Base-by-base conservation (phyloP, 1,139 yeast species). In the Protomyces lactucae-debilis region DNA sequence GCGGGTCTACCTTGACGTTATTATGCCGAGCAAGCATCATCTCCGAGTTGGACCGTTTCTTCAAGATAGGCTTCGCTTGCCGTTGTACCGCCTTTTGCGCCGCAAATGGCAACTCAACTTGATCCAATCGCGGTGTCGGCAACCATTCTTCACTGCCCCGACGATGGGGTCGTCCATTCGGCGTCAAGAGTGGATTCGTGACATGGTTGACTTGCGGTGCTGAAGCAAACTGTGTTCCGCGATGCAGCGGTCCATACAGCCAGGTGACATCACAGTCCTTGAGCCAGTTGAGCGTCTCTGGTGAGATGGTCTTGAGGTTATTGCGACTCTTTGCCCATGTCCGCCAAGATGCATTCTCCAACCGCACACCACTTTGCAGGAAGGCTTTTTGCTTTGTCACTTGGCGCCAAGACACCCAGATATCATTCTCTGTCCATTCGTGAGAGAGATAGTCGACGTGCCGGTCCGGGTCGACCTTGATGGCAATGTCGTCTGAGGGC, bases 381-480 rank as follows among this genome's bases (percentile, higher is more conserved):
- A 77, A 79, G 61, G 88, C 87, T 63, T 96, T 83, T 71, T 88
- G 86, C 68, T 85, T 78, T 56, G 90, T 92, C 67, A 93, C 88
- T 74, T 93, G 93, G 69, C 97, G 81, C 99, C 99, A 93, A 46
- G 96, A 89, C 70, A 88, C 88, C 14, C 96, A 88, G 51, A 93
- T 89, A 74, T 93, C 99, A 3, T 85, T 79, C 69, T 92, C 98
- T 71, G 90, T 90, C 99, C 99, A 93, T 73, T 93, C 83, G 73
- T 93, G 97, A 3, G 97, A 88, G 55, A 93, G 80, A 75, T 93
- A 93, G 77, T 93, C 99, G 16, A 93, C 99, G 73, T 92, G 97
- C 61, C 86, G 82, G 57, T 87, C 83, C 4, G 98, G 97, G 72
- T 88, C 95, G 69, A 83, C 83, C 63, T 83, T 83, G 46, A 92